Conservation (phyloP, 495 filamentous ascomycete species). For the Cetradonia linearis region DNA sequence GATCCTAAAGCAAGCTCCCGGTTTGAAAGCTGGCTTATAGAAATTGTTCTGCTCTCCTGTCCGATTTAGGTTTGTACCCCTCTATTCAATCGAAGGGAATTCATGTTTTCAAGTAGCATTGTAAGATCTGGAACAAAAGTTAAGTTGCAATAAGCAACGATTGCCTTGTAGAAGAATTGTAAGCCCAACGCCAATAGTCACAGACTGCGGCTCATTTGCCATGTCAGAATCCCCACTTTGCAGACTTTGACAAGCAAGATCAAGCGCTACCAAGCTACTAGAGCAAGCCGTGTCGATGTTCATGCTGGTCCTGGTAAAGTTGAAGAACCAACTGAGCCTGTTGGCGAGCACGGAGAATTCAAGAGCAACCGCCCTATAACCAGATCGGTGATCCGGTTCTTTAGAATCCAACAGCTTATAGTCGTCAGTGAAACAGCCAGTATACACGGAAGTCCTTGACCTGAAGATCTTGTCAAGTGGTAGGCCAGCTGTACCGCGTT, state of each 20-base stretch:
- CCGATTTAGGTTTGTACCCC: no score
- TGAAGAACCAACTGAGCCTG: constrained; percentile 59
- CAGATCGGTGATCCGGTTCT: constrained; percentile 34
- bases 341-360: not conserved
- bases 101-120: not conserved
- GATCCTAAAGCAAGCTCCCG: no score
- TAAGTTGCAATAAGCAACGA: no score
- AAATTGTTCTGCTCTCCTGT: no score
- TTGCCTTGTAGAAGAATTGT: no score
- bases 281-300: constrained; percentile 64
- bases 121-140: no score
- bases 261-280: constrained; percentile 31
- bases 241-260: constrained; percentile 30
- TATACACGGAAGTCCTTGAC: constrained; percentile 27
- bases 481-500: constrained; percentile 51
- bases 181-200: no score
- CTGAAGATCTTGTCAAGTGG: constrained; percentile 25
- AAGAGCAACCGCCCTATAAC: constrained; percentile 26
- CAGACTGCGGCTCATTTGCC: no score
- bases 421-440: constrained; percentile 18
- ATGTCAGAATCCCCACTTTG: constrained; percentile 35
- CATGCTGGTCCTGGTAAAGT: constrained; percentile 72
- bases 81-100: no score
- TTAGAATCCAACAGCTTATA: not conserved
- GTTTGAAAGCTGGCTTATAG: no score